Base-by-base conservation (phyloP, 2,329 filamentous ascomycete species). In the Fusarium sulawesiense region DNA sequence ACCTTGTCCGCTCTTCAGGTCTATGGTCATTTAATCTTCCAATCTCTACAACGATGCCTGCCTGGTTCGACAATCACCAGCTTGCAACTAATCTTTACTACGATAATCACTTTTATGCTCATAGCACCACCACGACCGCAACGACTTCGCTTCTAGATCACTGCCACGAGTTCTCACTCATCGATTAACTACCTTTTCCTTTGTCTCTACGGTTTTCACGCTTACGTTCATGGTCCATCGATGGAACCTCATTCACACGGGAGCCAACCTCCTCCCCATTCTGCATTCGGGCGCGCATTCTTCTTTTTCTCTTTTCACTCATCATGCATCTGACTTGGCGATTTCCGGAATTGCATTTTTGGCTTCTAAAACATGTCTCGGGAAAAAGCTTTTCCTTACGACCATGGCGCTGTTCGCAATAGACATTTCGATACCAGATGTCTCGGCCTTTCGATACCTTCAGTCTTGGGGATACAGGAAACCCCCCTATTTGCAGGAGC, bases 91-190 rank as follows among this genome's bases (percentile, higher is more conserved):
- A 59, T 59, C 34, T 27, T 58, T 25, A 59, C 64, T 25, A 73
- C 63, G 58, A 63, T 56, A 70, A 75, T 56, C 30, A 49, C 55
- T 50, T 49, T 64, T 50, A 71, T 76, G 71, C 65, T 75, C 74
- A 73, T 68, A 74, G 62, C 64, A 66, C 67, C 63, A 70, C 72
- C 66, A 73, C 71, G 74, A 75, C 74, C 65, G 74, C 64, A 73
- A 76, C 70, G 74, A 76, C 67, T 61, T 70, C 70, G 70, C 71
- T 73, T 64, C 72, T 77, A 75, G 72, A 75, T 64, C 66, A 46
- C 50, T 64, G 65, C 67, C 71, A 59, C 71, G 71, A 70, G 66
- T 75, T 65, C 56, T 63, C 60, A 64, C 71, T 67, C 61, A 63
- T 57, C 71, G 61, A 69, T 65, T 60, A 40, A 56, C 66, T 68